These are phyloP conservation scores for Posidonia oceanica DNA, from an alignment of 116 monocot species.

Conservation along the genomic window DNA sequence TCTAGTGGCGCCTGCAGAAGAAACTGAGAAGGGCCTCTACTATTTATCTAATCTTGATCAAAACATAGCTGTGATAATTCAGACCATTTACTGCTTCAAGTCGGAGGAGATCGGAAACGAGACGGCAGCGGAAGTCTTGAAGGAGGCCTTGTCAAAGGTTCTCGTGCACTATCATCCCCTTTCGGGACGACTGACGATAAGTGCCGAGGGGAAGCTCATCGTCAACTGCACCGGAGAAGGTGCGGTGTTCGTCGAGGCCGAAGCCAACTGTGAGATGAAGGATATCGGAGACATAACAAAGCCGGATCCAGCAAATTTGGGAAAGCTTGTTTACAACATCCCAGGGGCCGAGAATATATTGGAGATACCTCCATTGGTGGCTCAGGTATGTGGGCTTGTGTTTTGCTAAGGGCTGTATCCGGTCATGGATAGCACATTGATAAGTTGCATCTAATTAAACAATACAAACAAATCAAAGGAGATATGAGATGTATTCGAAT, in stretches of 20 bases:
- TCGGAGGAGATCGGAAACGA: not conserved
- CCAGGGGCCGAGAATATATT: conserved; percentile 15
- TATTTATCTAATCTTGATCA: conserved; percentile 30
- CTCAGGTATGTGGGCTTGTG: conserved; percentile 9
- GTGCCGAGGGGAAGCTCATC: conserved; percentile 17
- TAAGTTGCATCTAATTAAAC: too few relatives aligned
- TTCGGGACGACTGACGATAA: conserved; percentile 17
- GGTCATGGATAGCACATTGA: too few relatives aligned
- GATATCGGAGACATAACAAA: conserved; percentile 16
- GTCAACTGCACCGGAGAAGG: conserved; percentile 27
- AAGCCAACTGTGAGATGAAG: conserved; percentile 10
- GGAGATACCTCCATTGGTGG: conserved; percentile 21
- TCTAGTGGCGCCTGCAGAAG: conserved; percentile 14
- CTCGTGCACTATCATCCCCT: conserved; percentile 27
- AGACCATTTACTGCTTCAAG: conserved; percentile 26
- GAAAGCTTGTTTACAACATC: conserved; percentile 18
- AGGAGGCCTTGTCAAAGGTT: conserved; percentile 16
- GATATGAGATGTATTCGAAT: too few relatives aligned
- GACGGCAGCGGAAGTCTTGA: conserved; percentile 10
- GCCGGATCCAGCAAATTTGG: conserved; percentile 9
- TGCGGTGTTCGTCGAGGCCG: conserved; percentile 24
- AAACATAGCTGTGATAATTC: conserved; percentile 23
- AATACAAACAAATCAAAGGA: too few relatives aligned
- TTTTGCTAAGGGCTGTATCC: not conserved
- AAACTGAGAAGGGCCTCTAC: conserved; percentile 14